phyloP scores from a whole-genome alignment of 768 basidiomycete species.

The Symmetrospora coprosmae region DNA sequence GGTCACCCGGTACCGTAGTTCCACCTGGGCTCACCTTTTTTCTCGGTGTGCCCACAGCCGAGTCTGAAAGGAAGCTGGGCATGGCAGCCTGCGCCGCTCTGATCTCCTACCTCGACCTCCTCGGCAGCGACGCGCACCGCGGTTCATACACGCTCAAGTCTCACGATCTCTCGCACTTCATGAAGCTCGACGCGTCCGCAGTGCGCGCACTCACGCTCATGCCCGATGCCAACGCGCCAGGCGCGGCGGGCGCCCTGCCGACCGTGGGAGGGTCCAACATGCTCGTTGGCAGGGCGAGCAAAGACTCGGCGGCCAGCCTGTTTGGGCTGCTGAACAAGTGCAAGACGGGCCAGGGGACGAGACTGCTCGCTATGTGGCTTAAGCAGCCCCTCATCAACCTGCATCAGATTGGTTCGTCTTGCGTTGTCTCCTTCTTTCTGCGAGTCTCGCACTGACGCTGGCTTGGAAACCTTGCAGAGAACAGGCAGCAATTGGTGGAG shows the following conservation, averaged over 20 bases:
- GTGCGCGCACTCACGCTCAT: slow-evolving; percentile 67
- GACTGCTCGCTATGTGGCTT: slow-evolving; percentile 77
- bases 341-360: slow-evolving; percentile 85
- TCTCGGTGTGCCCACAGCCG: slow-evolving; percentile 44
- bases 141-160: slow-evolving; percentile 65
- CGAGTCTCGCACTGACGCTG: neutral
- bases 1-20: neutral
- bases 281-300: neutral
- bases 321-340: slow-evolving; percentile 84
- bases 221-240: slow-evolving; percentile 35
- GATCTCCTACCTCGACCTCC: slow-evolving; percentile 63
- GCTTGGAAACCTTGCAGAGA: slow-evolving; percentile 45
- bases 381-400: slow-evolving; percentile 90
- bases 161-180: slow-evolving; percentile 84
- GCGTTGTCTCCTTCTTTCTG: neutral
- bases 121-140: slow-evolving; percentile 62
- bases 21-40: neutral
- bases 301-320: slow-evolving; percentile 43
- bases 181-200: slow-evolving; percentile 91
- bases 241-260: slow-evolving; percentile 35
- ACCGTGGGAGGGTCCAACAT: slow-evolving; percentile 57
- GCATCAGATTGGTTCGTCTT: slow-evolving; percentile 62
- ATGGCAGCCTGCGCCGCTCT: slow-evolving; percentile 70
- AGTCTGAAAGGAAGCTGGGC: slow-evolving; percentile 60
- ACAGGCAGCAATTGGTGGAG: slow-evolving; percentile 75